Conservation (phyloP, 306 rosid species). For the Sindora glabra region DNA sequence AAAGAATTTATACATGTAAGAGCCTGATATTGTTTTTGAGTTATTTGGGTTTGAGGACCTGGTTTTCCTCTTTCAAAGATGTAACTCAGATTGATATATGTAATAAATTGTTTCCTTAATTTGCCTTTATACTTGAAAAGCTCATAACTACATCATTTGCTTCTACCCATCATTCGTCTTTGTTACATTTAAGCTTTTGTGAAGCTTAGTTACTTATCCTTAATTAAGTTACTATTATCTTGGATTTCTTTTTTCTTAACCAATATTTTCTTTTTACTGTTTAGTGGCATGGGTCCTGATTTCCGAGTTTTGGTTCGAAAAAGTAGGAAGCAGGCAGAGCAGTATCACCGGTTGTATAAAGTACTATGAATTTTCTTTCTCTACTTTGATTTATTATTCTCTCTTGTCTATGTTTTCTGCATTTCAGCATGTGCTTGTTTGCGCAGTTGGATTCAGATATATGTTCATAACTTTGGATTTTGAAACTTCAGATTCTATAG, state of each 20-base stretch:
- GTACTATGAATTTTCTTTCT: constrained; percentile 25
- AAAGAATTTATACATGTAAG: background rate
- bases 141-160: background rate
- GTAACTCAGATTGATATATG: background rate
- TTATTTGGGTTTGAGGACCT: too few species aligned
- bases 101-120: background rate
- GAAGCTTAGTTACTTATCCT: background rate
- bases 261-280: constrained; percentile 15
- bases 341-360: constrained; percentile 81
- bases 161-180: background rate
- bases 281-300: constrained; percentile 98
- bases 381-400: background rate
- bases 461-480: background rate
- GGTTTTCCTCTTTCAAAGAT: background rate
- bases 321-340: constrained; percentile 96
- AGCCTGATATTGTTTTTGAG: too few species aligned
- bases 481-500: background rate
- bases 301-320: constrained; percentile 90
- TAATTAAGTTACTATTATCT: background rate
- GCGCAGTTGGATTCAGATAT: background rate
- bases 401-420: too few species aligned
- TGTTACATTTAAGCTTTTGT: constrained; percentile 3
- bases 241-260: background rate
- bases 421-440: background rate
- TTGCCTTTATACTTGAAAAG: background rate